Evolutionary conservation across 2,329 filamentous ascomycete genomes (phyloP).

Genomic region (Emergomyces pasteurianus): DNA sequence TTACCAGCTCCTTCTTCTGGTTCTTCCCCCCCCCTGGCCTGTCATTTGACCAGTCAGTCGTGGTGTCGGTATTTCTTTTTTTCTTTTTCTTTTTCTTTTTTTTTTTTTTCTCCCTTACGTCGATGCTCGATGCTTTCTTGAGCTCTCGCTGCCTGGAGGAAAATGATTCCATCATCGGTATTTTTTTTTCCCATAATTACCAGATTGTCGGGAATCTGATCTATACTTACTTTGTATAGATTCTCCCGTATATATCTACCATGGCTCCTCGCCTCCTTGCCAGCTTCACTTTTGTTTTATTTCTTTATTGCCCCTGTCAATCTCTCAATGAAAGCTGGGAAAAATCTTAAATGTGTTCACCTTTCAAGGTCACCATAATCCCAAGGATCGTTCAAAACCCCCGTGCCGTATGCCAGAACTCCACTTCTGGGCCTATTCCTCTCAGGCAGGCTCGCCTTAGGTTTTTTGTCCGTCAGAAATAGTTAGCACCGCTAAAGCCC

Average conservation of each 20-base stretch:
- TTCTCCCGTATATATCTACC: neutral
- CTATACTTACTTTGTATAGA: no score
- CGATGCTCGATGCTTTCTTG: neutral
- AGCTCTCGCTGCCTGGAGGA: neutral
- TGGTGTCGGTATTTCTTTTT: neutral
- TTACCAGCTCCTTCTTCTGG: no score
- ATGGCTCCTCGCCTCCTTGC: neutral
- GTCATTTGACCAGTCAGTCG: no score
- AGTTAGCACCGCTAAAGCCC: neutral
- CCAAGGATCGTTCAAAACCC: neutral
- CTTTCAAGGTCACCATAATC: neutral
- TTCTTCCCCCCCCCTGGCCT: no score
- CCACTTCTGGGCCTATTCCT: neutral
- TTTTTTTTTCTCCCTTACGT: neutral
- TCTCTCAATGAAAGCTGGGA: neutral
- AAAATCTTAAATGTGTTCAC: neutral
- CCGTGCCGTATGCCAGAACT: neutral
- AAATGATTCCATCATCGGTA: no score
- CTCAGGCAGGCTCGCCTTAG: neutral
- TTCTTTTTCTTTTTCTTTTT: neutral
- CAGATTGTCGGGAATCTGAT: neutral
- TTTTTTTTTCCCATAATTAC: neutral
- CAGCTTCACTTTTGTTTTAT: neutral
- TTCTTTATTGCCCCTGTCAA: neutral
- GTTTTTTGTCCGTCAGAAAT: neutral